Percentiles rank a stretch among this genome's conserved stretches.
These are phyloP conservation scores for Pelargonium australe DNA, from an alignment of 441 rosid species.

Conservation along the genomic window DNA sequence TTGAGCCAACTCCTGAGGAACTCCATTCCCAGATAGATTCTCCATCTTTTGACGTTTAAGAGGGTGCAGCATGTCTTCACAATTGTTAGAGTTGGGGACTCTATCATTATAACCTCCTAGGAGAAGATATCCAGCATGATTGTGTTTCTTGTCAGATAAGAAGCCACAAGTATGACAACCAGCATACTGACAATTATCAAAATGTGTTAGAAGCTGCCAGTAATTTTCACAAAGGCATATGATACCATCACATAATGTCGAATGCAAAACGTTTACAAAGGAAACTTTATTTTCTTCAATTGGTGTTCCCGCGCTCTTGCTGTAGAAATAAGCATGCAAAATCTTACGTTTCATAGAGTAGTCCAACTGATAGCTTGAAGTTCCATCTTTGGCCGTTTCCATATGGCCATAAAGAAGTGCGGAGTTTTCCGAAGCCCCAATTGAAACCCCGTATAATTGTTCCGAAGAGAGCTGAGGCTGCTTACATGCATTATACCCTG, in stretches of 20 bases:
- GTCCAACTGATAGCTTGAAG: slow-evolving; percentile 4
- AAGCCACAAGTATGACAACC: slow-evolving; percentile 27
- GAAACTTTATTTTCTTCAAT: slow-evolving; percentile 19
- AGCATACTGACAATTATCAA: slow-evolving; percentile 24
- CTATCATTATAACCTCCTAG: slow-evolving; percentile 12
- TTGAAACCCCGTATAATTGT: slow-evolving; percentile 6
- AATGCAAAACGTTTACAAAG: slow-evolving; percentile 31
- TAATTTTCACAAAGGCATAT: slow-evolving; percentile 26
- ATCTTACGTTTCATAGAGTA: slow-evolving; percentile 18
- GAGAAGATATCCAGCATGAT: slow-evolving; percentile 7
- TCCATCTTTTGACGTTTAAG: slow-evolving; percentile 33
- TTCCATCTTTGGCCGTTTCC: slow-evolving; percentile 1
- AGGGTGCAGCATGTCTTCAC: slow-evolving; percentile 21
- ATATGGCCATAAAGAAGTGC: slow-evolving; percentile 5
- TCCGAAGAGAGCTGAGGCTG: slow-evolving; percentile 22
- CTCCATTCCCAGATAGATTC: slow-evolving; percentile 22
- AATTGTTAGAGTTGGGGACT: slow-evolving; percentile 13
- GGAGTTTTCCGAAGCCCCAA: slow-evolving; percentile 16
- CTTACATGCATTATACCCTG: slow-evolving; percentile 10
- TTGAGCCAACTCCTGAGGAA: slow-evolving; percentile 19
- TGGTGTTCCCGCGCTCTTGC: slow-evolving; percentile 19
- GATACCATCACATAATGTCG: slow-evolving; percentile 20
- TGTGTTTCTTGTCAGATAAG: slow-evolving; percentile 15
- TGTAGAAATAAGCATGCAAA: slow-evolving; percentile 26
- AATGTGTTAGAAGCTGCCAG: slow-evolving; percentile 26